A percentile compares a stretch with the other conserved stretches of the same genome.
phyloP scores from a whole-genome alignment of 495 filamentous ascomycete genomes.

The Annulohypoxylon maeteangense region DNA sequence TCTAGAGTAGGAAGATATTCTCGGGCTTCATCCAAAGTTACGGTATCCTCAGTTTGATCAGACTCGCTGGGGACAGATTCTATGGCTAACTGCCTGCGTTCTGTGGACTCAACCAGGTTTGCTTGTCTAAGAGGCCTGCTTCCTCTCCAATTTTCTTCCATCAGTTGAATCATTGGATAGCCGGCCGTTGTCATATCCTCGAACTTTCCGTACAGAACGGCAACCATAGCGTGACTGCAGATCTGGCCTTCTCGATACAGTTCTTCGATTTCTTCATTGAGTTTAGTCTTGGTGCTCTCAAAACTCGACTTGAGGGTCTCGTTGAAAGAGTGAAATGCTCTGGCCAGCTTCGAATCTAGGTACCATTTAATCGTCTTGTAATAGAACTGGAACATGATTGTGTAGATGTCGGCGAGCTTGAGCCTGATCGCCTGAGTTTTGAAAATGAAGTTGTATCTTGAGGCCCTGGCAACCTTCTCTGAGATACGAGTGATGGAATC shows the following conservation, averaged over 20 bases:
- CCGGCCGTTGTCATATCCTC: conserved; percentile 4
- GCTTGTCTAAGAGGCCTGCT: background rate
- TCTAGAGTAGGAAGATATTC: background rate
- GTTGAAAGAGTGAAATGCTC: conserved; percentile 12
- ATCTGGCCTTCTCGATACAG: conserved; percentile 18
- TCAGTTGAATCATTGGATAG: background rate
- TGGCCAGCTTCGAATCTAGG: conserved; percentile 5
- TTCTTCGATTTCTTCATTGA: conserved; percentile 10
- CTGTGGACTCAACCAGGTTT: background rate
- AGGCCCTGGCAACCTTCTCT: conserved; percentile 14
- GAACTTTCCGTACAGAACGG: conserved; percentile 1
- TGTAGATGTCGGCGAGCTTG: conserved; percentile 14
- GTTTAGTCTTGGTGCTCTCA: conserved; percentile 12
- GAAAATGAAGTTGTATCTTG: conserved; percentile 9
- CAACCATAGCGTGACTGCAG: conserved; percentile 1
- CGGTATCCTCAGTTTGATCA: background rate
- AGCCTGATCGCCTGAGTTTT: conserved; percentile 11
- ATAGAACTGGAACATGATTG: conserved; percentile 13
- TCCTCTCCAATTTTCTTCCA: conserved; percentile 16
- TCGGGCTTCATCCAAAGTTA: background rate
- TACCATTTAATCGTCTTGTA: conserved; percentile 18
- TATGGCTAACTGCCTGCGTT: background rate
- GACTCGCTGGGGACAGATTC: background rate
- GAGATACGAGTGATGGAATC: conserved; percentile 3
- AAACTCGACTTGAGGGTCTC: conserved; percentile 10